Percentiles rank a stretch among this genome's conserved stretches.
Conservation (phyloP, 73 alveolate genomes). For the Paramecium tetraurelia region DNA sequence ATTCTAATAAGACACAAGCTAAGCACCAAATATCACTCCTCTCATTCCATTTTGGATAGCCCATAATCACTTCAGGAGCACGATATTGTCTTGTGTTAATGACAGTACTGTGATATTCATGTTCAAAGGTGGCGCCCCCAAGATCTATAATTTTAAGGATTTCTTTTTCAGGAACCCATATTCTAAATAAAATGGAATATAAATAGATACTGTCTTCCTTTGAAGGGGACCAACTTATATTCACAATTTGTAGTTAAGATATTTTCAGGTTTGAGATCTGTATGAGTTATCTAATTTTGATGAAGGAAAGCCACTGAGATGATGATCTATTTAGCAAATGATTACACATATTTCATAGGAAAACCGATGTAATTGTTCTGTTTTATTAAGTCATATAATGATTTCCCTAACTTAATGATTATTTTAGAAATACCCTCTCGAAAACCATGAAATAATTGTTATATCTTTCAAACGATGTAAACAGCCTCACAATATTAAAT, state of each 20-base stretch:
- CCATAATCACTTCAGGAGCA: slow-evolving; percentile 92
- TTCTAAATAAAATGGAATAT: slow-evolving; percentile 35
- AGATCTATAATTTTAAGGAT: slow-evolving; percentile 90
- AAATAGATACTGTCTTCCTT: background rate
- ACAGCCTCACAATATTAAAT: slow-evolving; percentile 35
- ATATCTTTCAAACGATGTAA: slow-evolving; percentile 41
- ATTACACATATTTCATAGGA: slow-evolving; percentile 43
- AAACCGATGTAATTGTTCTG: slow-evolving; percentile 40
- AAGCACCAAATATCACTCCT: slow-evolving; percentile 89
- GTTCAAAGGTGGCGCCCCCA: slow-evolving; percentile 83
- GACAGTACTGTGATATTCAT: slow-evolving; percentile 70
- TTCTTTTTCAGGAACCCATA: slow-evolving; percentile 46
- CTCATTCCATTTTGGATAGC: slow-evolving; percentile 80
- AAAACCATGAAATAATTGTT: slow-evolving; percentile 50
- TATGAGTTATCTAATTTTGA: slow-evolving; percentile 80
- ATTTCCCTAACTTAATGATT: slow-evolving; percentile 53
- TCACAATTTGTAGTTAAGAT: slow-evolving; percentile 62
- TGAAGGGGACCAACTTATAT: slow-evolving; percentile 32
- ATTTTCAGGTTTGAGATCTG: slow-evolving; percentile 97
- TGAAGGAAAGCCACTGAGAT: slow-evolving; percentile 50
- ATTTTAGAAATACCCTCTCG: slow-evolving; percentile 26
- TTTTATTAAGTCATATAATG: slow-evolving; percentile 53
- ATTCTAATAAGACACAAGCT: slow-evolving; percentile 87
- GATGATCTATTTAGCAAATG: slow-evolving; percentile 31
- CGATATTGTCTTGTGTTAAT: slow-evolving; percentile 91